Evolutionary conservation across 257 asterid species (phyloP), one percentile per base, ranked within the genome.

Genomic region (Jaltomata sinuosa): DNA sequence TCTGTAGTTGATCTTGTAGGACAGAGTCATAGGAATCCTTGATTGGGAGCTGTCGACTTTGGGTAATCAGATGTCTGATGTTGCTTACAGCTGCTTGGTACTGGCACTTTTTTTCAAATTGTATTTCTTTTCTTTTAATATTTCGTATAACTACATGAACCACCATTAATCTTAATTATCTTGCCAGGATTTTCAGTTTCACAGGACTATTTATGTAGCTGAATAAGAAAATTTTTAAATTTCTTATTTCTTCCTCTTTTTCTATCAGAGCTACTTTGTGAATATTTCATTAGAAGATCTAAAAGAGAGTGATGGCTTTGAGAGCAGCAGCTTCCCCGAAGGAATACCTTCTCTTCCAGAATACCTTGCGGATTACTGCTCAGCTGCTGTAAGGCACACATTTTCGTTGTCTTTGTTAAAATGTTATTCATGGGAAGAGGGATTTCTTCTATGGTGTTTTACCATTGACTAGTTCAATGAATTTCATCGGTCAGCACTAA

Each of bases 41-140:
- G 99, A 97, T 86, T 97, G 98, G 99, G 99, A 97, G 85, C 88
- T 97, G 61, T 94, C 99, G 45, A 97, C 99, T 42, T 88, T 97
- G 65, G 99, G 99, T 79, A 97, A 95, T 91, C 99, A 97, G 86
- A 93, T 96, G 98, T 93, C 93, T 45, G 99, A 96, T 84, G 97
- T 96, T 89, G 99, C 99, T 14, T 89, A 91, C 89, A 94, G 98
- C 93, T 89, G 96, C 91, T 52, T 94, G 99, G 99, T 97, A 94
- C 67, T 86, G 67, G 36, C 87, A 49, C 83, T 85, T 67, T 86
- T n/a, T 84, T 86, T 77, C 83, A 50, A 27, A 27, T 76, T 77
- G 42, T 77, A 4, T 18, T 77, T 77, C 32, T 47, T 77, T 77
- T 47, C 42, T 16, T 31, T 8, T 49, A 49, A 47, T 49, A 16